These are phyloP conservation scores for Radiomyces spectabilis DNA, from an alignment of 192 early-diverging fungal genomes.

Conservation along the genomic window DNA sequence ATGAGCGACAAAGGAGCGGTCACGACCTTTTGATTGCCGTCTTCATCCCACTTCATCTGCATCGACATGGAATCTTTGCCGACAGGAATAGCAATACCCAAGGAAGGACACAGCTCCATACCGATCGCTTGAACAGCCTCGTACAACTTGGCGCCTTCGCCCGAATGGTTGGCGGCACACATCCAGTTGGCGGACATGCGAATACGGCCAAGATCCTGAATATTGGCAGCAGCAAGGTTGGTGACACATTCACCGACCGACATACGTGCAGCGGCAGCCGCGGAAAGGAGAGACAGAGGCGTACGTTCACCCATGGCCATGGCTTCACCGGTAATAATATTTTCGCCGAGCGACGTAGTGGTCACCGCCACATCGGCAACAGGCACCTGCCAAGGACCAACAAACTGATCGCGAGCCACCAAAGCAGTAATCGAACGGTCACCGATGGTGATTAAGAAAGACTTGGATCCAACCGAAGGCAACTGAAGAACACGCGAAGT, in stretches of 20 bases:
- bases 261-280: slow-evolving; percentile 92
- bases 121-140: slow-evolving; percentile 91
- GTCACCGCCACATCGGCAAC: slow-evolving; percentile 96
- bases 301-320: slow-evolving; percentile 99
- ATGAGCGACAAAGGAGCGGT: slow-evolving; percentile 89
- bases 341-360: slow-evolving; percentile 65
- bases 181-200: slow-evolving; percentile 99
- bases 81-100: slow-evolving; percentile 94
- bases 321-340: slow-evolving; percentile 78
- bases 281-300: slow-evolving; percentile 73
- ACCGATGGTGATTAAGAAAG: slow-evolving; percentile 97
- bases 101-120: slow-evolving; percentile 83
- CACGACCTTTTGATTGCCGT: slow-evolving; percentile 43
- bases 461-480: slow-evolving; percentile 87
- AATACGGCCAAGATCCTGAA: slow-evolving; percentile 62
- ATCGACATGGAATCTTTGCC: slow-evolving; percentile 99
- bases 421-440: slow-evolving; percentile 94
- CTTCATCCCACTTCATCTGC: slow-evolving; percentile 85
- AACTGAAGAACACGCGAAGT: slow-evolving; percentile 72
- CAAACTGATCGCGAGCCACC: slow-evolving; percentile 95
- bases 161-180: slow-evolving; percentile 83
- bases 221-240: slow-evolving; percentile 85
- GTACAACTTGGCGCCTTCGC: slow-evolving; percentile 91
- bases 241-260: slow-evolving; percentile 91
- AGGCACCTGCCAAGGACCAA: slow-evolving; percentile 98